Evolutionary conservation across 2,329 filamentous ascomycete genomes (phyloP), one percentile per base, ranked within the genome.

Genomic region (Didymella pinodella): DNA sequence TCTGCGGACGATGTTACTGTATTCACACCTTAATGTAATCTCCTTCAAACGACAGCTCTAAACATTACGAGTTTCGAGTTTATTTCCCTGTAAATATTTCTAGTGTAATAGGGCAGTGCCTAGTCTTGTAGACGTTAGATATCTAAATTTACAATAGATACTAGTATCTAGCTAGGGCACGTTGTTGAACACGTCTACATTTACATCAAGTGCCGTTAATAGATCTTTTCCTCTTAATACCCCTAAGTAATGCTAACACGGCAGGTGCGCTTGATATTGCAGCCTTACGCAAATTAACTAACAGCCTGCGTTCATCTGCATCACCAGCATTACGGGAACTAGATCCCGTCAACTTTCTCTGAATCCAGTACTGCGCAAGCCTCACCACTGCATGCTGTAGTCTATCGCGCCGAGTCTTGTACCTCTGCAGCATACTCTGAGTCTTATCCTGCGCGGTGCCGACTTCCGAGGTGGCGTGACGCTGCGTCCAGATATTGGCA

Each of bases 161-260:
- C 31, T 7, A 32, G 7, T 7, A 7, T 7, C 14, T 32, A 14
- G 31, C 7, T 32, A 32, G 14, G 31, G n/a, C 20, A 48, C 31
- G 20, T 28, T 48, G n/a, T 25, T 48, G 22, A 14, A 18, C 26
- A 44, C 22, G 14, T 32, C 31, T 32, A 32, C 31, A n/a, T 14
- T 32, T 32, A 32, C 7, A 14, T 14, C 26, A 44, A 44, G 40
- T 25, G 40, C 20, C 14, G 40, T 22, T 44, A 14, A 44, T 44
- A 45, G 43, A 45, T 28, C 43, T 45, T 45, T 45, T 45, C 43
- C 43, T 45, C 43, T 45, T 45, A n/a, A 45, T 45, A 25, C 43
- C 43, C 22, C 43, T 45, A 45, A 45, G 43, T 25, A 45, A 45
- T 14, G 43, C 22, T 45, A 45, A 45, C 25, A 45, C 22, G 29